Percentiles rank a stretch among this genome's conserved stretches.
phyloP scores from a whole-genome alignment of 2,329 filamentous ascomycete genomes.

The Fusarium sp. region DNA sequence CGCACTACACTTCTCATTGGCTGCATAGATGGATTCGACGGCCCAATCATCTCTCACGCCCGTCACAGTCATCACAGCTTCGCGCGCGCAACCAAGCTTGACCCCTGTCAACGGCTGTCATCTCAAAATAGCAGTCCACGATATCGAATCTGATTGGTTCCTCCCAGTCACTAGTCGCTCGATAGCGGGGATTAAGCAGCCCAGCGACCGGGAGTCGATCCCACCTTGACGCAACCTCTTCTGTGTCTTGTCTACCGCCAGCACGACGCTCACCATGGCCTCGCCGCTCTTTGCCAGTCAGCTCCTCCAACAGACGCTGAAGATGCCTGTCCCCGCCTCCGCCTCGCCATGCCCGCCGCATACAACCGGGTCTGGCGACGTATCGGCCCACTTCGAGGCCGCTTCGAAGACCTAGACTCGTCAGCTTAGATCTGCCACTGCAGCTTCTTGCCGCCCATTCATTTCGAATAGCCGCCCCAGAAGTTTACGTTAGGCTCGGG shows the following conservation, averaged over 20 bases:
- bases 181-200: constrained; percentile 37
- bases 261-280: constrained; percentile 34
- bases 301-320: constrained; percentile 32
- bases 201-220: constrained; percentile 37
- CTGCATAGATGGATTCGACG: constrained; percentile 7
- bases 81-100: constrained; percentile 53
- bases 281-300: constrained; percentile 41
- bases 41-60: constrained; percentile 45
- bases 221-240: constrained; percentile 38
- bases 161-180: constrained; percentile 28
- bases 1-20: constrained; percentile 36
- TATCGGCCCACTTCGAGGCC: constrained; percentile 39
- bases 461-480: constrained; percentile 43
- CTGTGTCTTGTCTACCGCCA: constrained; percentile 33
- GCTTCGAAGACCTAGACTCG: constrained; percentile 23
- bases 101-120: constrained; percentile 41
- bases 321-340: constrained; percentile 27
- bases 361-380: constrained; percentile 31
- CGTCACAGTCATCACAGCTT: constrained; percentile 42
- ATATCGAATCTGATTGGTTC: constrained; percentile 49
- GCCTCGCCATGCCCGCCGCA: constrained; percentile 21
- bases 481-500: constrained; percentile 3
- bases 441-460: constrained; percentile 41
- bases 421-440: constrained; percentile 38
- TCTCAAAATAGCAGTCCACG: constrained; percentile 52